Conservation (phyloP, 805 yeast genomes). For the Cyberlindnera misumaiensis region DNA sequence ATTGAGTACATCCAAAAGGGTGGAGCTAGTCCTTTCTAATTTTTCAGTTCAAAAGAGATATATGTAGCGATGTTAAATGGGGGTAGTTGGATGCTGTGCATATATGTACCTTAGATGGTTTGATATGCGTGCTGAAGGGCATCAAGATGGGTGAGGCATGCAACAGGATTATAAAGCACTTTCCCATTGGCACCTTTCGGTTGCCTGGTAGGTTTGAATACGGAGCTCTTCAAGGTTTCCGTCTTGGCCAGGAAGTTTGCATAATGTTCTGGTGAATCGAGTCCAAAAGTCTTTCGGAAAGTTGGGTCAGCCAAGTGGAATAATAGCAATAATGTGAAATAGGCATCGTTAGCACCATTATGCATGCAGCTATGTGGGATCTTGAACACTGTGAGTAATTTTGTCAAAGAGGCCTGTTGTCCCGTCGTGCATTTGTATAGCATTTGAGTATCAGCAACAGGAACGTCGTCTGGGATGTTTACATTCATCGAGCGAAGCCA, state of each 20-base stretch:
- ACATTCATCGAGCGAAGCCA: conserved; percentile 45
- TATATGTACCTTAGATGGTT: too few species aligned
- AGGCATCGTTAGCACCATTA: conserved; percentile 69
- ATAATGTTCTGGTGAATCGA: conserved; percentile 1
- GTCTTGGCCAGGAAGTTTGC: too few species aligned
- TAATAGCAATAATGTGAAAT: conserved; percentile 49
- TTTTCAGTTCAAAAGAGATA: too few species aligned
- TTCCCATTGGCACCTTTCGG: too few species aligned
- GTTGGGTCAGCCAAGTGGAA: conserved; percentile 45
- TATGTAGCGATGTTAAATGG: too few species aligned
- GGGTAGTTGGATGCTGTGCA: too few species aligned
- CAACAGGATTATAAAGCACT: too few species aligned
- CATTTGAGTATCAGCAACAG: conserved; percentile 41
- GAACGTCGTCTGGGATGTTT: conserved; percentile 30
- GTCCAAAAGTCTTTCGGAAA: conserved; percentile 20
- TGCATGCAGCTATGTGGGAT: conserved; percentile 57
- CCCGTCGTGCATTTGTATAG: conserved; percentile 15
- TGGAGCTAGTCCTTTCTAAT: neutral
- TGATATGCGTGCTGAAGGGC: neutral
- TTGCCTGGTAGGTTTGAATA: too few species aligned
- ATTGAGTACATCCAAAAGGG: conserved; percentile 5
- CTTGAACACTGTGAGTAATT: conserved; percentile 36
- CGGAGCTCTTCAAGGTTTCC: too few species aligned
- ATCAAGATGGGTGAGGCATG: too few species aligned
- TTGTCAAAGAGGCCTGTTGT: conserved; percentile 27